Percentiles rank a stretch among this genome's conserved stretches.
phyloP scores from a whole-genome alignment of 2,329 filamentous ascomycete genomes.

The Parastagonospora avenae region DNA sequence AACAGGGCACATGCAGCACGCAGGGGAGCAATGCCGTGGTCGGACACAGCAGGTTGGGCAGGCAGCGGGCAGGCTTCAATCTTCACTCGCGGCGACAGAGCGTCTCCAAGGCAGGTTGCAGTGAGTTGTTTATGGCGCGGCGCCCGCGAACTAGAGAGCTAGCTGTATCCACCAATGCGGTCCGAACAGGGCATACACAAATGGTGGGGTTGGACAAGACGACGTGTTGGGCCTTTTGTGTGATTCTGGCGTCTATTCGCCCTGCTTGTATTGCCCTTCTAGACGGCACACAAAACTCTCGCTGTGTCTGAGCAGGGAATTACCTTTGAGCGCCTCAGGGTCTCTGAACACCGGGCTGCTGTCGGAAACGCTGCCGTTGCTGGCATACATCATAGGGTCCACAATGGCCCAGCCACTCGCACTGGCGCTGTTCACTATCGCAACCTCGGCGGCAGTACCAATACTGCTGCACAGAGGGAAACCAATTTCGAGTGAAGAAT shows the following conservation, averaged over 20 bases:
- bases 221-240: neutral
- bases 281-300: no score
- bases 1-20: no score
- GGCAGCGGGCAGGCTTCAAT: neutral
- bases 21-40: neutral
- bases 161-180: slow-evolving; percentile 11
- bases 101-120: neutral
- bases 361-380: neutral
- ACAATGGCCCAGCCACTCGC: neutral
- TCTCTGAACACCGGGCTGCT: neutral
- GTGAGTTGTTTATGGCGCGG: slow-evolving; percentile 6
- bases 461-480: no score
- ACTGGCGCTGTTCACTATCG: neutral
- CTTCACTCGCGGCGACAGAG: neutral
- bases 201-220: slow-evolving; percentile 4
- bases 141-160: slow-evolving; percentile 8
- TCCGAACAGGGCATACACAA: slow-evolving; percentile 6
- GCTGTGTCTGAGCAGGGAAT: neutral
- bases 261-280: no score
- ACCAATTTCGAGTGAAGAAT: no score
- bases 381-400: neutral
- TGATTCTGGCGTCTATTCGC: no score
- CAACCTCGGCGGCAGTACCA: no score
- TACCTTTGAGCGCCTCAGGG: neutral
- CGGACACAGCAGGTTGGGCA: slow-evolving; percentile 2